Evolutionary conservation across 2,329 filamentous ascomycete genomes (phyloP).

Genomic region (Paramyrothecium roridum): DNA sequence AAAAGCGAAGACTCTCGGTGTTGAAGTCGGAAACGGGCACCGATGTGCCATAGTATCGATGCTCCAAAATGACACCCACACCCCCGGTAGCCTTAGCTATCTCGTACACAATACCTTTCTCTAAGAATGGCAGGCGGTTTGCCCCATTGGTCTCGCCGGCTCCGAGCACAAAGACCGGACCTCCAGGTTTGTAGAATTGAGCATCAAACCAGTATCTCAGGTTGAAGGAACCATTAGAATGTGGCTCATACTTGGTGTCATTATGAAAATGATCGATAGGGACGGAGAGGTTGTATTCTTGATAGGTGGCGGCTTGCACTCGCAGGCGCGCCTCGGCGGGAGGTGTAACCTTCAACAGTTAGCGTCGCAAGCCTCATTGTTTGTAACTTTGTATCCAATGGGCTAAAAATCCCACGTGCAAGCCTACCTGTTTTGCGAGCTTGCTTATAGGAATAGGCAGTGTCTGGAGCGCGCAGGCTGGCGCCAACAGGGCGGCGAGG

Average conservation of each 20-base stretch:
- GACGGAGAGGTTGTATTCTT: conserved; percentile 33
- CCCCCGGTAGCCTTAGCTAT: conserved; percentile 71
- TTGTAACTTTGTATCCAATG: background rate
- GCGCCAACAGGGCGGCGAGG: background rate
- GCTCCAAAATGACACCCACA: conserved; percentile 77
- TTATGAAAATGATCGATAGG: conserved; percentile 83
- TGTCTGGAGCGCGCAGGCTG: background rate
- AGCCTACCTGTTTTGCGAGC: background rate
- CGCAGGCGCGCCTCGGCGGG: background rate
- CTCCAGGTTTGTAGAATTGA: conserved; percentile 69
- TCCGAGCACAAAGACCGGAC: conserved; percentile 75
- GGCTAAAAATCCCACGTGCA: background rate
- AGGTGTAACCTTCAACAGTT: background rate
- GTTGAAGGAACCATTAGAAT: conserved; percentile 64
- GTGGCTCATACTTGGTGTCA: conserved; percentile 72
- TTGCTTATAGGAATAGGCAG: background rate
- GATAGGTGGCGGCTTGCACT: background rate
- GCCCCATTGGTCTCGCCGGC: conserved; percentile 66
- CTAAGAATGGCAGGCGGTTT: conserved; percentile 65
- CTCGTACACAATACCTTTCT: conserved; percentile 73
- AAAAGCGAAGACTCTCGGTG: conserved; percentile 71
- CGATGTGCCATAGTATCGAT: conserved; percentile 81
- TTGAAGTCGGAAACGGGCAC: conserved; percentile 64
- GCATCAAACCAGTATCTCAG: conserved; percentile 84
- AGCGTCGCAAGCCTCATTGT: background rate